Base-by-base conservation (phyloP, 306 rosid genomes). In the Geum urbanum region DNA sequence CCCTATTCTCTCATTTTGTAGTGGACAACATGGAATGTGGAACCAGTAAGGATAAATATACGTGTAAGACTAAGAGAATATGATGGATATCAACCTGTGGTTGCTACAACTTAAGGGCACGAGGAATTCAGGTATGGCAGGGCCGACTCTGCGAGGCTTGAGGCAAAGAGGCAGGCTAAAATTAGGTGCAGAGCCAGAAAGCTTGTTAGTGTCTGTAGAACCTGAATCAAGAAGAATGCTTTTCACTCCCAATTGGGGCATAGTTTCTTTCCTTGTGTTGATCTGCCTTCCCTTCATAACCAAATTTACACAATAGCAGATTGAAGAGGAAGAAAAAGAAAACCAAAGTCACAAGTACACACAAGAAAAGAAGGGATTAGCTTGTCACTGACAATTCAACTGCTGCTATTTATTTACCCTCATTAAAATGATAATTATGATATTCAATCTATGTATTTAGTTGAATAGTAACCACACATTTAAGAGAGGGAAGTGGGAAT, bases 151-250 rank as follows among this genome's bases (percentile, higher is more conserved):
- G 37, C 80, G 83, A 8, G 97, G 97, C 51, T 84, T 89, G 0
- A 96, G 97, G 67, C 96, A 92, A 63, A 92, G 79, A 16, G 96
- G 96, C 56, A 74, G 92, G 24, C 72, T 84, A 57, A 70, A 27
- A 69, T 50, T 76, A 40, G 54, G 69, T 12, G 56, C 80, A 49
- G 76, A 63, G 50, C 71, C 85, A 27, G 8, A 32, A 56, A 76
- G 75, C 76, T 63, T 75, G 73, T 81, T 78, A 47, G 75, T 76
- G 5, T 82, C 79, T 48, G 73, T 16, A 12, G 81, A 22, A 39
- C 46, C 75, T 58, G 87, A 76, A 82, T 83, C 95, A 44, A 59
- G 74, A 49, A 87, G 78, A 57, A 83, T 80, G 76, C 85, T 86
- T 77, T 84, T 87, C 73, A 82, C 79, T 68, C 79, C 80, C 64